Evolutionary conservation across 2,329 filamentous ascomycete species (phyloP).

Genomic region (Arthrobotrys sinensis): DNA sequence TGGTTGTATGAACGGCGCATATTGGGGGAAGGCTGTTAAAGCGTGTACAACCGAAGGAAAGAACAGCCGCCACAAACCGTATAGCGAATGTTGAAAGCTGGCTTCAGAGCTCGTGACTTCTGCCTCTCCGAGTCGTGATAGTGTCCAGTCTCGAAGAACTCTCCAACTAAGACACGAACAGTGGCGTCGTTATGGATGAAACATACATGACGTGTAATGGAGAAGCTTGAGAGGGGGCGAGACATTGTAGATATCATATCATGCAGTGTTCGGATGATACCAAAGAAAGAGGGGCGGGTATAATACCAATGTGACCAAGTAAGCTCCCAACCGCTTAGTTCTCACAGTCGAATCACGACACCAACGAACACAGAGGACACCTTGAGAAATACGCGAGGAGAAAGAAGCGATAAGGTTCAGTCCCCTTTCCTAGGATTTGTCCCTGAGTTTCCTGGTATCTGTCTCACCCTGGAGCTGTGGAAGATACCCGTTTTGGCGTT

Average conservation of each 20-base stretch:
- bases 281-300: constrained; percentile 59
- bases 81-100: constrained; percentile 49
- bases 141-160: constrained; percentile 8
- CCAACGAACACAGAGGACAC: constrained; percentile 37
- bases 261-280: constrained; percentile 60
- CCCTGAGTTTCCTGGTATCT: constrained; percentile 36
- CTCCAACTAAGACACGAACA: constrained; percentile 37
- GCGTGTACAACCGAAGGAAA: constrained; percentile 36
- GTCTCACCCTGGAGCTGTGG: constrained; percentile 53
- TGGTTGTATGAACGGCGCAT: constrained; percentile 2
- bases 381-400: constrained; percentile 36
- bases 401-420: constrained; percentile 25
- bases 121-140: constrained; percentile 16
- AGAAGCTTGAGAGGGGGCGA: constrained; percentile 23
- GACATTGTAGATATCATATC: constrained; percentile 47
- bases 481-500: constrained; percentile 43
- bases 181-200: constrained; percentile 42
- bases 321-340: constrained; percentile 28
- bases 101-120: constrained; percentile 45
- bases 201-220: constrained; percentile 44
- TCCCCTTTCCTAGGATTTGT: constrained; percentile 33
- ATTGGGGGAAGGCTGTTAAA: constrained; percentile 23
- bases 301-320: constrained; percentile 59
- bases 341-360: constrained; percentile 44
- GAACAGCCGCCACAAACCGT: constrained; percentile 47